phyloP scores from a whole-genome alignment of 2,329 filamentous ascomycete species.

The Colletotrichum caudatum region DNA sequence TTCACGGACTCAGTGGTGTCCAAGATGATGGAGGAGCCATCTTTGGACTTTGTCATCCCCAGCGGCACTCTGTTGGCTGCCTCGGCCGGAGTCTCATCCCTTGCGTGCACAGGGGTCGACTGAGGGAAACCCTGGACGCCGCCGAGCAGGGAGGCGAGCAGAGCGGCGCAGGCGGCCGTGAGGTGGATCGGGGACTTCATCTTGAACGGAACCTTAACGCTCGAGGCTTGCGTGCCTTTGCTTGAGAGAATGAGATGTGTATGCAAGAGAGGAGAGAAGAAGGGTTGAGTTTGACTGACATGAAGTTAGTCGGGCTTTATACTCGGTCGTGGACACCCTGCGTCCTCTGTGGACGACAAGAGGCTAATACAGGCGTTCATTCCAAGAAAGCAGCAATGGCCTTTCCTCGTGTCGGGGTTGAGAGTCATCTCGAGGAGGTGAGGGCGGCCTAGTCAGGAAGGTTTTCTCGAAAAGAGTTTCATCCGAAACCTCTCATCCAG shows the following conservation, averaged over 20 bases:
- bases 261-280: not conserved
- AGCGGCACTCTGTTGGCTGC: conserved; percentile 49
- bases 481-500: not conserved
- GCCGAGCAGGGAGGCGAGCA: not conserved
- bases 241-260: not conserved
- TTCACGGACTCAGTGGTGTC: conserved; percentile 67
- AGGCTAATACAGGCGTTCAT: not conserved
- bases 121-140: conserved; percentile 3
- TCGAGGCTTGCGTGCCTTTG: not conserved
- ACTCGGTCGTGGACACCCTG: not conserved
- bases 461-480: conserved; percentile 22
- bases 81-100: conserved; percentile 45
- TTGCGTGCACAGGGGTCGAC: not conserved
- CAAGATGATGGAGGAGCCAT: conserved; percentile 67
- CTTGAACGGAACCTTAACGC: not conserved
- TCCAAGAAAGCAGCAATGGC: not conserved
- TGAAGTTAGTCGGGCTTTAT: not conserved
- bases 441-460: not conserved
- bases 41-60: conserved; percentile 58
- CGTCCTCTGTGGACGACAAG: not conserved
- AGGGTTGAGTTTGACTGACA: no score
- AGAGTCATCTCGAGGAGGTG: not conserved
- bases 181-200: not conserved
- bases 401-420: not conserved
- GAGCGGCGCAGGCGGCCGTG: not conserved